Evolutionary conservation across 257 asterid species (phyloP).

Genomic region (Primulina huaijiensis): DNA sequence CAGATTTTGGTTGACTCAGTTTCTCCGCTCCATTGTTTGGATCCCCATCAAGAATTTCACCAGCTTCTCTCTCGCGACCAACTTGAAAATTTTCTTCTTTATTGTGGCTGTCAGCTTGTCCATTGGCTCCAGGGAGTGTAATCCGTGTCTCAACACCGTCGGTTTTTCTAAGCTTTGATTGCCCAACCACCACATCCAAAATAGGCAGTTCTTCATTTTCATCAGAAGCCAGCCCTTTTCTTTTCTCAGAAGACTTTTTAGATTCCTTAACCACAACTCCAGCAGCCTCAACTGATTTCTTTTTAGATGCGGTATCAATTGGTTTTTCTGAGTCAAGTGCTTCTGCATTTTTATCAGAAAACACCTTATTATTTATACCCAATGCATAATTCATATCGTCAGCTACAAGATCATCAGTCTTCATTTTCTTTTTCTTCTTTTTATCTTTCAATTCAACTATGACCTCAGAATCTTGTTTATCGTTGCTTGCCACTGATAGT

Average conservation of each 20-base stretch:
- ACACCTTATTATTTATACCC: conserved; percentile 3
- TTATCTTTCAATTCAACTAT: conserved; percentile 31
- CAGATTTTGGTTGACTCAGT: conserved; percentile 42
- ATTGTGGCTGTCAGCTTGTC: conserved; percentile 22
- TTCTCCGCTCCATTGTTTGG: conserved; percentile 32
- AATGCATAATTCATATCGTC: conserved; percentile 18
- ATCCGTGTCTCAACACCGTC: conserved; percentile 27
- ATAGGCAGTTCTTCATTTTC: conserved; percentile 43
- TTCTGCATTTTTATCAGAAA: neutral
- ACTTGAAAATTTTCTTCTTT: conserved; percentile 18
- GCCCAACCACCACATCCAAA: conserved; percentile 41
- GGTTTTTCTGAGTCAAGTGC: neutral
- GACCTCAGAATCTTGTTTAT: conserved; percentile 21
- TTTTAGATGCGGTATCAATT: conserved; percentile 19
- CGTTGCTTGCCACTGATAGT: conserved; percentile 19
- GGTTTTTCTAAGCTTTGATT: conserved; percentile 61
- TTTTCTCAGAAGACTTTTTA: conserved; percentile 58
- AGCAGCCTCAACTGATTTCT: conserved; percentile 30
- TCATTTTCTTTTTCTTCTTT: conserved; percentile 32
- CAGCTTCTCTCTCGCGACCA: conserved; percentile 20
- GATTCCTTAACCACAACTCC: conserved; percentile 41
- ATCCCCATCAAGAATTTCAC: conserved; percentile 25
- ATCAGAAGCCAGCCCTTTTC: conserved; percentile 49
- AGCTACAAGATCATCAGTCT: conserved; percentile 13
- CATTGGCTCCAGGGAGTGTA: conserved; percentile 24